These are phyloP conservation scores for Canavalia gladiata DNA, from an alignment of 306 rosid species.

Conservation along the genomic window DNA sequence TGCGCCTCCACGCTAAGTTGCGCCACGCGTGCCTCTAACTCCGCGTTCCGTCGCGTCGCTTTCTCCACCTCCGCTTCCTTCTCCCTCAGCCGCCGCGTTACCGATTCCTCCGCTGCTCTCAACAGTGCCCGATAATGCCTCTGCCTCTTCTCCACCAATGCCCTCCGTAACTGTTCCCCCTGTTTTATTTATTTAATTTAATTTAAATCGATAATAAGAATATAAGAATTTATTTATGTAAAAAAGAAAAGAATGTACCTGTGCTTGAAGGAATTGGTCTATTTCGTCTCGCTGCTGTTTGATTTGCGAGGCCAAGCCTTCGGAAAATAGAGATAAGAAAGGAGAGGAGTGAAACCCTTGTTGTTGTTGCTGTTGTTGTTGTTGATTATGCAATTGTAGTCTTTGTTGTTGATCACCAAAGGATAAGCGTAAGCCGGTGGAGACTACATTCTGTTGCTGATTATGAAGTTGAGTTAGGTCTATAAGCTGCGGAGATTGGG, in stretches of 20 bases:
- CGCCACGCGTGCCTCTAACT: conserved; percentile 88
- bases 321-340: conserved; percentile 63
- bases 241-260: conserved; percentile 57
- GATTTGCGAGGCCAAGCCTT: conserved; percentile 70
- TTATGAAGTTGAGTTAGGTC: conserved; percentile 87
- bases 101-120: conserved; percentile 69
- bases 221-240: background rate
- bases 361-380: conserved; percentile 49
- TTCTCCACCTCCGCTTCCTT: conserved; percentile 76
- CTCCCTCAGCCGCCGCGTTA: conserved; percentile 65
- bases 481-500: conserved; percentile 72
- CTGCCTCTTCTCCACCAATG: conserved; percentile 75
- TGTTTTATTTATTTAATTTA: background rate
- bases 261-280: conserved; percentile 75
- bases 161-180: conserved; percentile 77
- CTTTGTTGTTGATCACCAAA: conserved; percentile 64
- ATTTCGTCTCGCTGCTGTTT: conserved; percentile 81
- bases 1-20: conserved; percentile 76
- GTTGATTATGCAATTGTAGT: conserved; percentile 46
- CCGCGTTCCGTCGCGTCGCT: conserved; percentile 73
- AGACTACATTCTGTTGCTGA: conserved; percentile 74
- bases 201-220: background rate
- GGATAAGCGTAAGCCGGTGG: conserved; percentile 88
- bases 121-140: conserved; percentile 71
- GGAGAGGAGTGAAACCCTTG: conserved; percentile 56